Evolutionary conservation across 176 grass and related monocot genomes (phyloP).

Genomic region (Tillandsia fasciculata): DNA sequence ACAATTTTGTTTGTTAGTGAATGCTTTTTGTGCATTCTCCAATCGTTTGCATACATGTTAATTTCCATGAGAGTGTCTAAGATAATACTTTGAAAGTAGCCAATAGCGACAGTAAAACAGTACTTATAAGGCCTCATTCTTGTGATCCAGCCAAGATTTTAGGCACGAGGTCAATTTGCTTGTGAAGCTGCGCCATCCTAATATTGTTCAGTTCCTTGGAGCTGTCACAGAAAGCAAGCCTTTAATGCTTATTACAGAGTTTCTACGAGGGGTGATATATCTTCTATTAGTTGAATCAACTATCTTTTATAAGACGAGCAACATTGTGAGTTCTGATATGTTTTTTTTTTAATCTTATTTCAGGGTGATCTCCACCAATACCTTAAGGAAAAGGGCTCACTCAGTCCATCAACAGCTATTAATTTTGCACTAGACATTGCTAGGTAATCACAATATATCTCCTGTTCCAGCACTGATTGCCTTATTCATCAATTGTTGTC

Average conservation of each 20-base stretch:
- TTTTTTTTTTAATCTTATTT: not conserved
- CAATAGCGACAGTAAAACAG: not conserved
- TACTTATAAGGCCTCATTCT: conserved; percentile 11
- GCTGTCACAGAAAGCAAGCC: conserved; percentile 96
- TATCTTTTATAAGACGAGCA: conserved; percentile 3
- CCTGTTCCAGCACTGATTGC: conserved; percentile 1
- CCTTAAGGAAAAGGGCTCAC: conserved; percentile 83
- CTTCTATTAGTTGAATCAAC: conserved; percentile 7
- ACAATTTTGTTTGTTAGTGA: not conserved
- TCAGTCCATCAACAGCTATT: conserved; percentile 49
- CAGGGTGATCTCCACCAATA: conserved; percentile 99
- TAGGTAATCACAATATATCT: conserved; percentile 46
- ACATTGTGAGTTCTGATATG: not conserved
- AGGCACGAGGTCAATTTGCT: conserved; percentile 97
- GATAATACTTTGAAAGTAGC: not conserved
- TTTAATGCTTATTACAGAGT: conserved; percentile 93
- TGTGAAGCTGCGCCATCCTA: conserved; percentile 96
- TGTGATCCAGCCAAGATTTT: conserved; percentile 85
- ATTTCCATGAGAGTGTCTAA: not conserved
- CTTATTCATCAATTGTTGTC: not conserved
- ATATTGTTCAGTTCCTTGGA: conserved; percentile 99
- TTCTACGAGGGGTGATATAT: conserved; percentile 70
- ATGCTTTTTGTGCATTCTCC: not conserved
- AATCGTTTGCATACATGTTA: not conserved
- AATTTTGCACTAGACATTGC: conserved; percentile 95